Conservation (phyloP, 768 basidiomycete genomes). For the Cyclocybe aegerita region DNA sequence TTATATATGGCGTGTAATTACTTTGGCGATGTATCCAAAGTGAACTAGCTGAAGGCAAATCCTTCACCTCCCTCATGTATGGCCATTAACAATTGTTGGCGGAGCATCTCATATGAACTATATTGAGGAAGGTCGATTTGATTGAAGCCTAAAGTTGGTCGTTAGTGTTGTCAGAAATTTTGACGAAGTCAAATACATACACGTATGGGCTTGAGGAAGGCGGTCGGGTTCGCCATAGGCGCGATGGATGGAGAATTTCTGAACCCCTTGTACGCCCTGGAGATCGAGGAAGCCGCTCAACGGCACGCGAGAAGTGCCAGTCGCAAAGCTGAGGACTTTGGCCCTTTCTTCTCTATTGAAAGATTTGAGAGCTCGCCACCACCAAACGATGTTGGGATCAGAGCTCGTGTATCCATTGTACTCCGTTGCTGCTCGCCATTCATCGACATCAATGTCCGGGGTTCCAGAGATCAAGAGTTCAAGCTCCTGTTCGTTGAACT, state of each 20-base stretch:
- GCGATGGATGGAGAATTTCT: conserved; percentile 93
- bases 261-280: conserved; percentile 93
- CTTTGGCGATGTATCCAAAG: conserved; percentile 32
- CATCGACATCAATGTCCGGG: conserved; percentile 98
- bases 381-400: conserved; percentile 97
- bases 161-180: conserved; percentile 12
- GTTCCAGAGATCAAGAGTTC: conserved; percentile 95
- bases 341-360: conserved; percentile 97
- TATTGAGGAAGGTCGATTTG: conserved; percentile 95
- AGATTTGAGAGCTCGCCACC: conserved; percentile 98
- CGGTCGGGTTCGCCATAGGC: conserved; percentile 87
- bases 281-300: conserved; percentile 92
- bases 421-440: conserved; percentile 92
- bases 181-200: conserved; percentile 40
- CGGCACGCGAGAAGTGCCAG: conserved; percentile 89
- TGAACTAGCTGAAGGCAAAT: conserved; percentile 72
- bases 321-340: conserved; percentile 96
- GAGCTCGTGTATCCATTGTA: conserved; percentile 86
- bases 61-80: conserved; percentile 97
- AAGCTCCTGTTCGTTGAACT: conserved; percentile 95
- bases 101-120: conserved; percentile 94
- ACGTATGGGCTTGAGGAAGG: conserved; percentile 88
- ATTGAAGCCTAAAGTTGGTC: conserved; percentile 69
- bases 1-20: neutral
- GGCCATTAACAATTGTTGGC: conserved; percentile 85